phyloP scores from a whole-genome alignment of 495 filamentous ascomycete genomes.

The Penicillium cinerascens region DNA sequence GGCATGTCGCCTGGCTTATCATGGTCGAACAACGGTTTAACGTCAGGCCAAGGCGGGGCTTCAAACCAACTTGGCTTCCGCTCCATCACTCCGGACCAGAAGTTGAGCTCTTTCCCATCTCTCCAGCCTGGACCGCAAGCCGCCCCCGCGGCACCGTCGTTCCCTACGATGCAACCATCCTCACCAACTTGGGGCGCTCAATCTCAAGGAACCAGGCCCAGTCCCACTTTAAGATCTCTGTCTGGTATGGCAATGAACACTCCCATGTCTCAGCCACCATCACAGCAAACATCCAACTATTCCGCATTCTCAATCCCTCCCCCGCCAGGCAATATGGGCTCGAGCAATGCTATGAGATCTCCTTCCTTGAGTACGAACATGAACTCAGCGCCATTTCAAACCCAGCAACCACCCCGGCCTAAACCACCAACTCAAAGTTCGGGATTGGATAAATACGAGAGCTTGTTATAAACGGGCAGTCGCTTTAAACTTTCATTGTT shows the following conservation, averaged over 20 bases:
- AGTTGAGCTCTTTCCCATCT: constrained; percentile 46
- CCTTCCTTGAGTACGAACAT: constrained; percentile 19
- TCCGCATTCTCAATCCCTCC: constrained; percentile 47
- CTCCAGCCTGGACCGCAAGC: constrained; percentile 40
- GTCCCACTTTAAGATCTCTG: constrained; percentile 26
- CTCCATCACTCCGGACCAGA: constrained; percentile 53
- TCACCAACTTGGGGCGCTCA: constrained; percentile 29
- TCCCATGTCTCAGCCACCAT: constrained; percentile 15
- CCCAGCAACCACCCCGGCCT: constrained; percentile 21
- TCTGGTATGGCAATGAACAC: constrained; percentile 25
- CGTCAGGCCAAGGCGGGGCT: constrained; percentile 18
- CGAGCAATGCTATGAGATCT: constrained; percentile 14
- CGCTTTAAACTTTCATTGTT: not conserved
- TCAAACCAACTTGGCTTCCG: constrained; percentile 32
- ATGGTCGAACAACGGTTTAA: constrained; percentile 34
- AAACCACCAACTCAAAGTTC: constrained; percentile 38
- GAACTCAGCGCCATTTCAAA: constrained; percentile 15
- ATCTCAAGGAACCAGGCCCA: constrained; percentile 14
- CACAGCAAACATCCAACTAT: constrained; percentile 34
- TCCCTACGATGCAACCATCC: constrained; percentile 35
- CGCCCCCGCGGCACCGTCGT: constrained; percentile 26
- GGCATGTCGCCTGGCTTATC: constrained; percentile 41
- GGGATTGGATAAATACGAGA: constrained; percentile 78
- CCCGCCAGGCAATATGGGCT: constrained; percentile 29
- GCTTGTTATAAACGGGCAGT: constrained; percentile 55